A percentile compares a stretch with the other conserved stretches of the same genome.
Evolutionary conservation across 805 yeast genomes (phyloP).

Genomic region (Metschnikowia henanensis): DNA sequence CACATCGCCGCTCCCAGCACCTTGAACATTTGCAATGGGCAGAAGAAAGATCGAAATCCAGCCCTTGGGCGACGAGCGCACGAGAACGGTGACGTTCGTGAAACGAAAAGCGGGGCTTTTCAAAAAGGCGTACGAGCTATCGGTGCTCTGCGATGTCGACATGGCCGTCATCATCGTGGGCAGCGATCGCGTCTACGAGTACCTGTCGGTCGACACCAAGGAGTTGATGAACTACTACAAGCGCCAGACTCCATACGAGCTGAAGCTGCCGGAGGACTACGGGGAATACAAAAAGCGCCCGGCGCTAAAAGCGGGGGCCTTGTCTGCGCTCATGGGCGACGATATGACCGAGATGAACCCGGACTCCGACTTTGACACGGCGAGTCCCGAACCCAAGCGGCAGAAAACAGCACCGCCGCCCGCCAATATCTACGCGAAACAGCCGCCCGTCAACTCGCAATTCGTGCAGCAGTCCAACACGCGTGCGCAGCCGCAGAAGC

Average conservation of each 20-base stretch:
- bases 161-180: conserved; percentile 83
- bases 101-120: conserved; percentile 94
- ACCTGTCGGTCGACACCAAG: conserved; percentile 64
- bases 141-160: conserved; percentile 91
- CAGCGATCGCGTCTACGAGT: conserved; percentile 83
- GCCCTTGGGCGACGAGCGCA: conserved; percentile 89
- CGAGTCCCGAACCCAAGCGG: conserved; percentile 36
- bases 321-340: conserved; percentile 21
- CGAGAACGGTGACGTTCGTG: conserved; percentile 82
- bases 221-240: conserved; percentile 26
- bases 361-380: conserved; percentile 36
- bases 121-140: conserved; percentile 81
- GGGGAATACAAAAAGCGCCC: conserved; percentile 53
- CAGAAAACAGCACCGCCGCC: conserved; percentile 15
- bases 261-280: conserved; percentile 64
- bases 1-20: conserved; percentile 21
- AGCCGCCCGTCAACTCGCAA: conserved; percentile 12
- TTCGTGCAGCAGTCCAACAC: conserved; percentile 9
- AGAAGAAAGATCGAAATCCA: conserved; percentile 93
- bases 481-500: conserved; percentile 1
- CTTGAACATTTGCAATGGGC: conserved; percentile 67
- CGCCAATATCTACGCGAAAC: conserved; percentile 14
- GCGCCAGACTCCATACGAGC: conserved; percentile 47
- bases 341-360: conserved; percentile 21
- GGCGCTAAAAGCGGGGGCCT: conserved; percentile 20